Conservation (phyloP, 75 land plant genomes). For the Selaginella moellendorffii region DNA sequence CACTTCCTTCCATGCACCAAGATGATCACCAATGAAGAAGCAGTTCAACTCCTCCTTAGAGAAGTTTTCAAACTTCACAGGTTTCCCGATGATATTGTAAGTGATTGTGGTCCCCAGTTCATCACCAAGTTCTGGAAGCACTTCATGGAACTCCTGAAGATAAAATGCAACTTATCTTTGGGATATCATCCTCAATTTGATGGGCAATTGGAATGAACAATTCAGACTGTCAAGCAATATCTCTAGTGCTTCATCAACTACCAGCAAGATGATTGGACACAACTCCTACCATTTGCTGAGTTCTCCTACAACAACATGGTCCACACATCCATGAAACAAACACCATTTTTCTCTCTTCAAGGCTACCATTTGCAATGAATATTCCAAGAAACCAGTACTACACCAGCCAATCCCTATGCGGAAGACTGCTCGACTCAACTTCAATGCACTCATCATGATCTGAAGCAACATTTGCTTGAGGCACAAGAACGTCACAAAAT, state of each 20-base stretch:
- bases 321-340: neutral
- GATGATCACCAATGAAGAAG: neutral
- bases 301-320: neutral
- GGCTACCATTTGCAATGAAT: neutral
- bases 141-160: neutral
- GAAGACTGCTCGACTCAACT: neutral
- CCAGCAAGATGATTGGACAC: neutral
- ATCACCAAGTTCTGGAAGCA: neutral
- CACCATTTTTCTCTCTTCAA: neutral
- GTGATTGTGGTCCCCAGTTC: neutral
- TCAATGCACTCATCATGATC: neutral
- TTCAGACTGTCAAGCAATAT: neutral
- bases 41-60: neutral
- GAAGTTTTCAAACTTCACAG: slow-evolving; percentile 1
- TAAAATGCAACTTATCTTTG: neutral
- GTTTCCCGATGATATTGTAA: neutral
- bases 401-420: neutral
- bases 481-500: neutral
- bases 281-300: neutral
- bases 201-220: neutral
- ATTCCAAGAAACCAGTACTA: neutral
- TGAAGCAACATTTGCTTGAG: neutral
- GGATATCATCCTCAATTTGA: neutral
- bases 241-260: neutral
- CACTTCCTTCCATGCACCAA: neutral